Evolutionary conservation across 306 rosid species (phyloP).

Genomic region (Luffa aegyptiaca): DNA sequence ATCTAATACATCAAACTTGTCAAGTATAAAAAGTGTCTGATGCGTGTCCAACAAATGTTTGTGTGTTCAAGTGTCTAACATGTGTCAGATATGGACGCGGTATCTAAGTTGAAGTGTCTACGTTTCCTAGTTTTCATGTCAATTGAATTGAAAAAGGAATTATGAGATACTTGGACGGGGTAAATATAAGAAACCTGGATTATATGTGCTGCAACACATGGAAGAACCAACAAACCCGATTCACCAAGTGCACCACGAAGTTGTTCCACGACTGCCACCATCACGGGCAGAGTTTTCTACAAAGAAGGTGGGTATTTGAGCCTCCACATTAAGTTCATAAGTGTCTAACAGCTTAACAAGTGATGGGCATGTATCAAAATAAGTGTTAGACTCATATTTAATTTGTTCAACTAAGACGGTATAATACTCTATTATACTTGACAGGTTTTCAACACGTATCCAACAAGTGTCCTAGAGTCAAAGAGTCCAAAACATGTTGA

Average conservation of each 20-base stretch:
- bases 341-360: background rate
- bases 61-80: too few relatives aligned
- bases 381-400: background rate
- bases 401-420: background rate
- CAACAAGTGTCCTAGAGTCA: too few relatives aligned
- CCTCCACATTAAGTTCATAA: background rate
- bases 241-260: slow-evolving; percentile 78
- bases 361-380: background rate
- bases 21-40: too few relatives aligned
- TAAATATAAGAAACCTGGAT: slow-evolving; percentile 48
- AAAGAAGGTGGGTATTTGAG: background rate
- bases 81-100: too few relatives aligned
- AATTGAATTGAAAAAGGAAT: background rate
- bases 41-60: too few relatives aligned
- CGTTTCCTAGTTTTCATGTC: too few relatives aligned
- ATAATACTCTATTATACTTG: background rate
- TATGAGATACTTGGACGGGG: background rate
- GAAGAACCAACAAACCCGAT: slow-evolving; percentile 84
- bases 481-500: background rate
- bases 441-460: background rate
- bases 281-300: slow-evolving; percentile 91
- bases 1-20: too few relatives aligned
- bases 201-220: slow-evolving; percentile 90
- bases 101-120: too few relatives aligned
- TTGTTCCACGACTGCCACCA: slow-evolving; percentile 89